Percentiles rank a stretch among this genome's conserved stretches.
These are phyloP conservation scores for Neolentinus lepideus DNA, from an alignment of 1,284 basidiomycete species.

Conservation along the genomic window DNA sequence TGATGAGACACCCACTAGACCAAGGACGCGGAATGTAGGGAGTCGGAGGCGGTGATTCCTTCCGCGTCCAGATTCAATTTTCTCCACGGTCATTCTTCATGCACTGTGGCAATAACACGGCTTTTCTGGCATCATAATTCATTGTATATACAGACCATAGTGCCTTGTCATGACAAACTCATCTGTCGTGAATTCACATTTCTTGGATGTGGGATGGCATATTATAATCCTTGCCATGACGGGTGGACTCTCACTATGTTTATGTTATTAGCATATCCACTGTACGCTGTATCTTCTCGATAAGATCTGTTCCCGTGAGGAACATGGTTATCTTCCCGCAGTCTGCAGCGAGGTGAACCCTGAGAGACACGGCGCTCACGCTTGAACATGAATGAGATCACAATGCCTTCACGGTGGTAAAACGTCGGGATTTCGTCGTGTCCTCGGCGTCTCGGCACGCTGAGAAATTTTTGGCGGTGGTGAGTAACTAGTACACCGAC, in stretches of 20 bases:
- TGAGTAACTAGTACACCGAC: background rate
- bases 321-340: background rate
- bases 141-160: background rate
- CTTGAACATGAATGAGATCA: background rate
- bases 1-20: conserved; percentile 60
- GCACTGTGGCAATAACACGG: background rate
- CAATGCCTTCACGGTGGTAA: background rate
- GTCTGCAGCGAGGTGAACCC: background rate
- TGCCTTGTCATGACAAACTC: background rate
- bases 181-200: background rate
- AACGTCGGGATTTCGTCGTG: conserved; percentile 1
- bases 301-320: background rate
- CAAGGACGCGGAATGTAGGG: conserved; percentile 34
- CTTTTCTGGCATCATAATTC: background rate
- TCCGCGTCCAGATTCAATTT: background rate
- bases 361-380: background rate
- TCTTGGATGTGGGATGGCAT: background rate
- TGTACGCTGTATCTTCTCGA: background rate
- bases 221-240: background rate
- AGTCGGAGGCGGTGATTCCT: background rate
- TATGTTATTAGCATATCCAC: background rate
- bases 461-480: background rate
- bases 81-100: background rate
- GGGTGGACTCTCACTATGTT: background rate
- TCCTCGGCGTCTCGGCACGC: background rate